phyloP scores from a whole-genome alignment of 148 eudicot species.

The Chenopodium formosanum region DNA sequence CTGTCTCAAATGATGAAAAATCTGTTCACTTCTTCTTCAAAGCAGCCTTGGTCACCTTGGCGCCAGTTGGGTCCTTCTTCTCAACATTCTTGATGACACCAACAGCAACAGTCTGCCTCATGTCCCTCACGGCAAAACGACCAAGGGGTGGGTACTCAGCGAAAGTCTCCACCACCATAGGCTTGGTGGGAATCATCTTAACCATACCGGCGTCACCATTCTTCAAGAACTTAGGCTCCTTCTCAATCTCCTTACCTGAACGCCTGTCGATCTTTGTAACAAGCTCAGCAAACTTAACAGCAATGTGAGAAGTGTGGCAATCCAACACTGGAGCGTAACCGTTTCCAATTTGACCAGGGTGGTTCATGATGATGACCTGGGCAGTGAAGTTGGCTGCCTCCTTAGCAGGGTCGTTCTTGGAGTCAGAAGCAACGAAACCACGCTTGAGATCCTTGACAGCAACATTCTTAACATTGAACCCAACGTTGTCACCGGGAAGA shows the following conservation, averaged over 20 bases:
- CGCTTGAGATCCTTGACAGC: constrained; percentile 45
- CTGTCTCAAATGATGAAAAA: neutral
- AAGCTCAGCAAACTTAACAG: constrained; percentile 42
- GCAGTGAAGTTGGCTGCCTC: constrained; percentile 41
- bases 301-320: constrained; percentile 45
- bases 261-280: constrained; percentile 42
- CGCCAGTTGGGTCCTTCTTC: constrained; percentile 39
- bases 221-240: constrained; percentile 44
- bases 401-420: constrained; percentile 40
- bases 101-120: constrained; percentile 38
- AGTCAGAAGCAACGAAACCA: constrained; percentile 40
- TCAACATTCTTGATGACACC: constrained; percentile 40
- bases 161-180: constrained; percentile 41
- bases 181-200: constrained; percentile 43
- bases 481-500: constrained; percentile 40
- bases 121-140: constrained; percentile 41
- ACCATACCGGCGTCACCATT: constrained; percentile 39
- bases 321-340: constrained; percentile 39
- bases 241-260: constrained; percentile 44
- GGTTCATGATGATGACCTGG: constrained; percentile 42
- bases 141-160: constrained; percentile 39
- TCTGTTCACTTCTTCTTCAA: constrained; percentile 26
- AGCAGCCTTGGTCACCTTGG: constrained; percentile 38
- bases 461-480: constrained; percentile 38
- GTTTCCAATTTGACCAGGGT: constrained; percentile 40